Conservation (phyloP, 2,329 filamentous ascomycete genomes). For the Alternaria arborescens region DNA sequence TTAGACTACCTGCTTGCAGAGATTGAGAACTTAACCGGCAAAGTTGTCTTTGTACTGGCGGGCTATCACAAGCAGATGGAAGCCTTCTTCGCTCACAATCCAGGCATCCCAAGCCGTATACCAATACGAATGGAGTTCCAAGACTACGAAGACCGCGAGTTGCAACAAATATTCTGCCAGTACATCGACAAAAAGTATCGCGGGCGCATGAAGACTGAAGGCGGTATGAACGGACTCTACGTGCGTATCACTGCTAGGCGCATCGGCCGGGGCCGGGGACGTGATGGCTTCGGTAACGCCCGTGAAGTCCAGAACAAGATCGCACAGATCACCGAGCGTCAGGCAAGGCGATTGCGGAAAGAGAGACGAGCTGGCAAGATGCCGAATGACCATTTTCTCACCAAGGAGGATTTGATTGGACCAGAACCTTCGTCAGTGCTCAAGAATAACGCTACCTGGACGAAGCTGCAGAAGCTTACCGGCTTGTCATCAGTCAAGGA, state of each 20-base stretch:
- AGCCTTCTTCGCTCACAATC: slow-evolving; percentile 76
- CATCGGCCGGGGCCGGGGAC: slow-evolving; percentile 68
- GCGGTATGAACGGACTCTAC: slow-evolving; percentile 67
- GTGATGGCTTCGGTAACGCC: slow-evolving; percentile 77
- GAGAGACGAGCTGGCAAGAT: slow-evolving; percentile 54
- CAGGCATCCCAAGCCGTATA: slow-evolving; percentile 74
- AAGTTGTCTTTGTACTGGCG: slow-evolving; percentile 75
- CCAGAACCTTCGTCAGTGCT: slow-evolving; percentile 68
- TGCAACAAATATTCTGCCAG: slow-evolving; percentile 67
- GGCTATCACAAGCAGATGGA: slow-evolving; percentile 81
- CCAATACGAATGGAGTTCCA: slow-evolving; percentile 71
- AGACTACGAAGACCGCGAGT: slow-evolving; percentile 73
- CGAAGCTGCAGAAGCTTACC: slow-evolving; percentile 64
- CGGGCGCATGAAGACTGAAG: slow-evolving; percentile 56
- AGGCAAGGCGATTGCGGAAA: slow-evolving; percentile 63
- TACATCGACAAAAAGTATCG: slow-evolving; percentile 58
- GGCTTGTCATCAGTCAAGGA: slow-evolving; percentile 71
- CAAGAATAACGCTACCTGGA: slow-evolving; percentile 64
- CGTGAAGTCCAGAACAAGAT: slow-evolving; percentile 71
- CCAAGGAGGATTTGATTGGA: slow-evolving; percentile 75
- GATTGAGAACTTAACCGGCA: slow-evolving; percentile 74
- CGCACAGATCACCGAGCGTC: slow-evolving; percentile 63
- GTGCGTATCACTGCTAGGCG: slow-evolving; percentile 69
- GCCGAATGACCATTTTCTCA: slow-evolving; percentile 68
- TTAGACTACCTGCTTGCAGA: slow-evolving; percentile 77